phyloP scores from a whole-genome alignment of 371 early-diverging fungal species.

The Actinomucor elegans region DNA sequence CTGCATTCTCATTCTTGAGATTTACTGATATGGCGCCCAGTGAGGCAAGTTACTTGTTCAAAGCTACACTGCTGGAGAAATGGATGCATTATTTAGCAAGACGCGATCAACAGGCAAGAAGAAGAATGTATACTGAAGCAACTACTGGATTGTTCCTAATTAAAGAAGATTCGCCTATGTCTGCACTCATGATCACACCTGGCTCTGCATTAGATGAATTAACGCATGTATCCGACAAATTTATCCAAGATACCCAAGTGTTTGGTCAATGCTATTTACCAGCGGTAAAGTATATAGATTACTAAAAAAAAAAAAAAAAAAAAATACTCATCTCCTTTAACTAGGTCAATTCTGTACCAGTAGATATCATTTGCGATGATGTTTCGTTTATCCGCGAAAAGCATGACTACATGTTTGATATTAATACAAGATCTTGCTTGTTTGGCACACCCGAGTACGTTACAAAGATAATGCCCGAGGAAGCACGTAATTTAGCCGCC shows the following conservation, averaged over 20 bases:
- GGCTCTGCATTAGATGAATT: slow-evolving; percentile 33
- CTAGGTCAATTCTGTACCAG: slow-evolving; percentile 66
- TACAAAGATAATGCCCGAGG: slow-evolving; percentile 11
- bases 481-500: slow-evolving; percentile 15
- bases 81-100: slow-evolving; percentile 52
- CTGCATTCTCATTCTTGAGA: slow-evolving; percentile 65
- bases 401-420: slow-evolving; percentile 51
- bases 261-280: slow-evolving; percentile 41
- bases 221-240: slow-evolving; percentile 27
- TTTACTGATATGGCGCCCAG: slow-evolving; percentile 59
- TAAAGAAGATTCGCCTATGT: slow-evolving; percentile 32
- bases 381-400: slow-evolving; percentile 62
- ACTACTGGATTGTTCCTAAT: slow-evolving; percentile 52
- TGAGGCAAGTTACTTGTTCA: slow-evolving; percentile 55
- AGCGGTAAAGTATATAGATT: slow-evolving; percentile 25
- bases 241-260: slow-evolving; percentile 14
- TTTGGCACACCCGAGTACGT: slow-evolving; percentile 46
- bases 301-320: too few relatives aligned
- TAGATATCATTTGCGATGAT: slow-evolving; percentile 66
- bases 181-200: slow-evolving; percentile 15
- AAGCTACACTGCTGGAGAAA: slow-evolving; percentile 46
- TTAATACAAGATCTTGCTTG: slow-evolving; percentile 44
- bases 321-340: too few relatives aligned
- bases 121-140: slow-evolving; percentile 37
- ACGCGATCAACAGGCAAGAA: slow-evolving; percentile 36